Evolutionary conservation across 2,329 filamentous ascomycete genomes (phyloP).

Genomic region (Pochonia chlamydosporia): DNA sequence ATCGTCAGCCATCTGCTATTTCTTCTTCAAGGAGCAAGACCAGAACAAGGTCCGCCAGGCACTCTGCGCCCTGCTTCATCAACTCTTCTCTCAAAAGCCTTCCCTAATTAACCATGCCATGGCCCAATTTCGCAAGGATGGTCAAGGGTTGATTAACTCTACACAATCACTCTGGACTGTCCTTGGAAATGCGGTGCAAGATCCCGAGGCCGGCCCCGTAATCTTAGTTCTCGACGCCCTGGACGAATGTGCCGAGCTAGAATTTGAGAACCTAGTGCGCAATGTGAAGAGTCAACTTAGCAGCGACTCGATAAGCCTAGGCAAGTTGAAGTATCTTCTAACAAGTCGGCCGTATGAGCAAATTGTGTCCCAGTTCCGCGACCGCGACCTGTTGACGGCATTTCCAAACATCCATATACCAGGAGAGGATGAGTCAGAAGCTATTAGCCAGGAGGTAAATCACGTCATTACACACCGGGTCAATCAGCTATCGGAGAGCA

Average conservation of each 20-base stretch:
- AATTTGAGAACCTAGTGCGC: constrained; percentile 15
- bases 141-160: constrained; percentile 15
- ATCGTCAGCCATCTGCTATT: constrained; percentile 29
- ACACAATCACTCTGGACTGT: constrained; percentile 26
- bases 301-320: not conserved
- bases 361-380: constrained; percentile 19
- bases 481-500: constrained; percentile 10
- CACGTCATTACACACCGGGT: constrained; percentile 25
- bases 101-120: constrained; percentile 27
- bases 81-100: constrained; percentile 26
- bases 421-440: not conserved
- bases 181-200: constrained; percentile 17
- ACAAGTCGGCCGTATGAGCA: constrained; percentile 28
- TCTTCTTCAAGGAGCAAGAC: constrained; percentile 35
- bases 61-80: constrained; percentile 33
- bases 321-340: constrained; percentile 25
- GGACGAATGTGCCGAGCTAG: constrained; percentile 27
- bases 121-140: constrained; percentile 16
- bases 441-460: constrained; percentile 29
- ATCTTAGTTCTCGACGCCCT: constrained; percentile 33
- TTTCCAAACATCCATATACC: not conserved
- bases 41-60: constrained; percentile 27
- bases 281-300: constrained; percentile 4
- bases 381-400: not conserved
- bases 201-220: constrained; percentile 21